Base-by-base conservation (phyloP, 2,329 filamentous ascomycete genomes). In the Periconia macrospinosa region DNA sequence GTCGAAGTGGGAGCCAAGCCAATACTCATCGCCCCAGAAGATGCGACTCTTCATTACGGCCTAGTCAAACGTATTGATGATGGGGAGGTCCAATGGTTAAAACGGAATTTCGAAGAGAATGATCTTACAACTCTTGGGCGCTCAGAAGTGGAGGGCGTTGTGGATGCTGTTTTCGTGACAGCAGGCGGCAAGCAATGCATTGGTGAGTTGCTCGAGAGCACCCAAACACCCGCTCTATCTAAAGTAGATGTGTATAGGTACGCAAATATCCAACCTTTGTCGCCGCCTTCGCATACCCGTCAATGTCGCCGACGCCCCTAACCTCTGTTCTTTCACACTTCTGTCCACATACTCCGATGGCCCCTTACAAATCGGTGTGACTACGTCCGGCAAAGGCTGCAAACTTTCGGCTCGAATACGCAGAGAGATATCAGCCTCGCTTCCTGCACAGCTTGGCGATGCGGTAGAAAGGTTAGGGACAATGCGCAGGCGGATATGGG, bases 81-180 rank as follows among this genome's bases (percentile, higher is more conserved):
- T 11, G 85, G 85, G 52, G 77, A 84, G 56, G 83, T 92, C 6
- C 74, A 82, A 58, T 91, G 89, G 88, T 66, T 87, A 30, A 79
- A 82, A 61, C 83, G 85, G 54, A 69, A 77, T 0, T 96, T 97
- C 63, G 72, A 83, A 47, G 87, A 93, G 37, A 75, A 78, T 0
- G 89, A 97, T 69, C 74, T 97, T 49, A 86, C 86, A 41, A 85
- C 80, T 1, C 77, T 96, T 2, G 94, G 94, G n/a, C 83, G 94
- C 48, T 81, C 85, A 41, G 91, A 95, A 53, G 87, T 96, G 10
- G 86, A 84, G 57, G 69, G 77, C 50, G 85, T 95, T 5, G 93
- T 96, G 15, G 94, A 99, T 73, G 89, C 90, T 51, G 94, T 99
- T 40, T 97, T 97, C 73, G 86, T 97, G 37, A 96, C 92, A 1